Evolutionary conservation across 1,284 basidiomycete genomes (phyloP).

Genomic region (Ganoderma boninense): DNA sequence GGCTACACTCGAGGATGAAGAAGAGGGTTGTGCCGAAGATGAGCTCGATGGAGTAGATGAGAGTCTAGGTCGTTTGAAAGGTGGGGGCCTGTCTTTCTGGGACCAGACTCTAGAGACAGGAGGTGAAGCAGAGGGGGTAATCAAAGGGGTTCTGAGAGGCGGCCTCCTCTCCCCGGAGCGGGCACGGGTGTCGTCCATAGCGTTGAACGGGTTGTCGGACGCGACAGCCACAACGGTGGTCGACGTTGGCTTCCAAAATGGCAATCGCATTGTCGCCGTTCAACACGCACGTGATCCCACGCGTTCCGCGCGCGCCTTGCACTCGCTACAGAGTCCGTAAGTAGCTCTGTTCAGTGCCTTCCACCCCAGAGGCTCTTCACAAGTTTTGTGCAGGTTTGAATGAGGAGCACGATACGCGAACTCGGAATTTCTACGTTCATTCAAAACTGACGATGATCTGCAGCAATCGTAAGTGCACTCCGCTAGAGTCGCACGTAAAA

Average conservation of each 20-base stretch:
- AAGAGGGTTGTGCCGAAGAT: conserved; percentile 37
- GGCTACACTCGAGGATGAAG: conserved; percentile 8
- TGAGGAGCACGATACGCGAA: background rate
- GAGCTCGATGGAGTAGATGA: conserved; percentile 41
- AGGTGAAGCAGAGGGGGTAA: conserved; percentile 46
- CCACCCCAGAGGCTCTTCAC: background rate
- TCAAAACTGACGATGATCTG: background rate
- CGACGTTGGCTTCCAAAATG: conserved; percentile 17
- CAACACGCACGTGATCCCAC: conserved; percentile 28
- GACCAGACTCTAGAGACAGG: conserved; percentile 36
- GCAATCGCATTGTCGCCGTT: conserved; percentile 23
- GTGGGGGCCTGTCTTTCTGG: conserved; percentile 42
- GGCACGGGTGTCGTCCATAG: conserved; percentile 28
- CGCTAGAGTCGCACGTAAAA: background rate
- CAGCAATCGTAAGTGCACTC: background rate
- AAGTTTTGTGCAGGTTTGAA: background rate
- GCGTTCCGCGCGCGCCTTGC: conserved; percentile 9
- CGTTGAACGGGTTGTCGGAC: conserved; percentile 16
- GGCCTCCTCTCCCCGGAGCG: conserved; percentile 14
- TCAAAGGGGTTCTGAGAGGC: conserved; percentile 31
- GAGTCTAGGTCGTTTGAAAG: conserved; percentile 48
- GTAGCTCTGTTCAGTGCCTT: background rate
- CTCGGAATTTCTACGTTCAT: background rate
- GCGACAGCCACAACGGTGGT: conserved; percentile 18
- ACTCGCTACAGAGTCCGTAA: too few species aligned